Conservation (phyloP, 2,329 filamentous ascomycete genomes). For the Annulohypoxylon truncatum region DNA sequence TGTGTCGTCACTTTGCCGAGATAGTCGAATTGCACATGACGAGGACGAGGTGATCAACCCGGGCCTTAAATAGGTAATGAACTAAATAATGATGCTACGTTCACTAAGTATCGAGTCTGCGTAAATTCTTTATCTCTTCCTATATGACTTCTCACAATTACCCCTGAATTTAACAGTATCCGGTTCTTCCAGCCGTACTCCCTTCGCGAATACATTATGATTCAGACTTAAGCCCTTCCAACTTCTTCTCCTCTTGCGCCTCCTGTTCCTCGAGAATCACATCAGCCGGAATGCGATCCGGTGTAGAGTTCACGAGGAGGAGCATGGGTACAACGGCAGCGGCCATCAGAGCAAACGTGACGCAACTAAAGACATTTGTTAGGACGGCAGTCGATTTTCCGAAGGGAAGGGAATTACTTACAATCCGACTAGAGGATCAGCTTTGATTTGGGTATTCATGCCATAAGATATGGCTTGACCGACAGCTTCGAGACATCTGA, state of each 20-base stretch:
- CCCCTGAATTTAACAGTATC: not conserved
- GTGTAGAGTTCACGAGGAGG: slow-evolving; percentile 54
- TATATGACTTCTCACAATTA: not conserved
- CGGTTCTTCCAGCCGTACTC: not conserved
- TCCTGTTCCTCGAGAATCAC: slow-evolving; percentile 52
- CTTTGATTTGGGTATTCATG: slow-evolving; percentile 56
- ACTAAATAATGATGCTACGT: not conserved
- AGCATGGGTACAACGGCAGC: slow-evolving; percentile 53
- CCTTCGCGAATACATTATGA: slow-evolving; percentile 2
- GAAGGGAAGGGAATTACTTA: slow-evolving; percentile 41
- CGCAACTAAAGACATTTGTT: slow-evolving; percentile 47
- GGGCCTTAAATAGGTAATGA: not conserved
- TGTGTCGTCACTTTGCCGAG: slow-evolving; percentile 3
- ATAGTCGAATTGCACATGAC: not conserved
- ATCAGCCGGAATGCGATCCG: slow-evolving; percentile 55
- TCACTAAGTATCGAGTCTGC: not conserved
- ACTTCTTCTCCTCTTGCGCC: slow-evolving; percentile 33
- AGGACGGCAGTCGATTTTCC: not conserved
- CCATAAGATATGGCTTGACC: slow-evolving; percentile 56
- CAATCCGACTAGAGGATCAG: slow-evolving; percentile 54
- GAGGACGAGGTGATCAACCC: not conserved
- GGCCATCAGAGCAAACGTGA: slow-evolving; percentile 54
- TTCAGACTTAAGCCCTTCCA: slow-evolving; percentile 29
- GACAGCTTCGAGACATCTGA: slow-evolving; percentile 54
- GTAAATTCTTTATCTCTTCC: not conserved